Conservation (phyloP, 2,329 filamentous ascomycete species). For the Apiospora rasikravindrae region DNA sequence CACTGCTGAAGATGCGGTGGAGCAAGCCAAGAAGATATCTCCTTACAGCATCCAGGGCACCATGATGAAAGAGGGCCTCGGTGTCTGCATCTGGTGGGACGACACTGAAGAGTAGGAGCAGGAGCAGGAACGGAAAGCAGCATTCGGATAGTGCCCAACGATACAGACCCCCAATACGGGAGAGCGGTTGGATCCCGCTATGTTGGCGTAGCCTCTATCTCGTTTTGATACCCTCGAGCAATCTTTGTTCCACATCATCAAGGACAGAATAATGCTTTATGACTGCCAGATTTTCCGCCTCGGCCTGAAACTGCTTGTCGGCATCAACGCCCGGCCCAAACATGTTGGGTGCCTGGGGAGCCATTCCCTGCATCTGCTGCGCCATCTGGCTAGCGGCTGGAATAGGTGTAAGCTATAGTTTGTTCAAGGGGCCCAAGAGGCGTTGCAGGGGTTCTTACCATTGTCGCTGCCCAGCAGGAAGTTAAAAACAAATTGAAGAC, state of each 20-base stretch:
- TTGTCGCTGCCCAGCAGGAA: slow-evolving; percentile 97
- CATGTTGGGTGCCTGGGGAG: slow-evolving; percentile 71
- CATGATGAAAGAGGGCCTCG: slow-evolving; percentile 68
- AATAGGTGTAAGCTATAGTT: slow-evolving; percentile 11
- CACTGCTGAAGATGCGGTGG: slow-evolving; percentile 61
- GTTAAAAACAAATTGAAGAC: slow-evolving; percentile 94
- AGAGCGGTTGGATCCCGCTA: slow-evolving; percentile 11
- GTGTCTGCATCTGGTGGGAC: slow-evolving; percentile 70
- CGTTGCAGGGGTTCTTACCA: slow-evolving; percentile 60
- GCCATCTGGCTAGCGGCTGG: slow-evolving; percentile 89
- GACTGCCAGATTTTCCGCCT: slow-evolving; percentile 95
- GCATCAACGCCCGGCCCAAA: slow-evolving; percentile 94
- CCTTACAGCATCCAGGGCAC: slow-evolving; percentile 73
- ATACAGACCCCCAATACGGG: background rate
- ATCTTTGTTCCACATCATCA: slow-evolving; percentile 83
- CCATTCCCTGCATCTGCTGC: slow-evolving; percentile 81
- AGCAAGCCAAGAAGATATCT: slow-evolving; percentile 62
- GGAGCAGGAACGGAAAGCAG: background rate
- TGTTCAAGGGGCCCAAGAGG: background rate
- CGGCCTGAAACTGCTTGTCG: slow-evolving; percentile 90
- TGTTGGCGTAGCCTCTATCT: slow-evolving; percentile 32
- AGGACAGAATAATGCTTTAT: slow-evolving; percentile 92
- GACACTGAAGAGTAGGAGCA: slow-evolving; percentile 6
- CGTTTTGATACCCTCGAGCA: slow-evolving; percentile 64
- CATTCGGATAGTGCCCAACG: background rate